A percentile compares a stretch with the other conserved stretches of the same genome.
These are phyloP conservation scores for Suillus luteus DNA, from an alignment of 768 basidiomycete species.

Conservation along the genomic window DNA sequence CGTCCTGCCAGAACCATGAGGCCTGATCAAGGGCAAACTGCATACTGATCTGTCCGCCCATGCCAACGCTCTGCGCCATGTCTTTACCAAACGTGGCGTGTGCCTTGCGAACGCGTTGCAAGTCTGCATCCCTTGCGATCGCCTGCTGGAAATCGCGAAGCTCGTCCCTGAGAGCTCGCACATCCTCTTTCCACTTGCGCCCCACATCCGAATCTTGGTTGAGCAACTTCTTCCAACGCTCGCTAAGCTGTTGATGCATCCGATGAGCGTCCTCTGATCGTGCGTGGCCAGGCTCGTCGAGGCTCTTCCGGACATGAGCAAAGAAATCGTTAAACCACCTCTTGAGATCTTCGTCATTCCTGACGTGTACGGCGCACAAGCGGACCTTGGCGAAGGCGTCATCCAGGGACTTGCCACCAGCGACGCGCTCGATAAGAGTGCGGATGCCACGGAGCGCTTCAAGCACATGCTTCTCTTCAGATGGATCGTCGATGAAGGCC, in stretches of 20 bases:
- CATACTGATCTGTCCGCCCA: constrained; percentile 42
- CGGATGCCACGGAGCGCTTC: constrained; percentile 47
- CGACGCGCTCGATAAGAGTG: constrained; percentile 53
- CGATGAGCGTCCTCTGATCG: constrained; percentile 46
- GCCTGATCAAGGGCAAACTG: constrained; percentile 60
- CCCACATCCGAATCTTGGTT: constrained; percentile 45
- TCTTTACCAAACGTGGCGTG: constrained; percentile 52
- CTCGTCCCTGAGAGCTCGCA: constrained; percentile 49
- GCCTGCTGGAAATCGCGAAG: constrained; percentile 46
- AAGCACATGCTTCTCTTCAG: constrained; percentile 61
- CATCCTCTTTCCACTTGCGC: constrained; percentile 53
- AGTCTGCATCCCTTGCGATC: constrained; percentile 50
- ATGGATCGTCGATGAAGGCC: constrained; percentile 61
- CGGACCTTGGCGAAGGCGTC: constrained; percentile 46
- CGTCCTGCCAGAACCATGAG: constrained; percentile 79
- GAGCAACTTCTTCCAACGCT: constrained; percentile 51
- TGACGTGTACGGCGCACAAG: constrained; percentile 47
- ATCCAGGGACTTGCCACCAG: constrained; percentile 50
- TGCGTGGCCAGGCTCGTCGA: constrained; percentile 54
- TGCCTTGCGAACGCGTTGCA: constrained; percentile 47
- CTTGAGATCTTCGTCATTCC: constrained; percentile 54
- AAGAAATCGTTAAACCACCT: constrained; percentile 59
- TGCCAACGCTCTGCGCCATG: constrained; percentile 44
- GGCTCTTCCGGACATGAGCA: constrained; percentile 42
- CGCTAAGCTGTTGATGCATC: constrained; percentile 46